phyloP scores from a whole-genome alignment of 768 basidiomycete genomes.

The Mycena metata region DNA sequence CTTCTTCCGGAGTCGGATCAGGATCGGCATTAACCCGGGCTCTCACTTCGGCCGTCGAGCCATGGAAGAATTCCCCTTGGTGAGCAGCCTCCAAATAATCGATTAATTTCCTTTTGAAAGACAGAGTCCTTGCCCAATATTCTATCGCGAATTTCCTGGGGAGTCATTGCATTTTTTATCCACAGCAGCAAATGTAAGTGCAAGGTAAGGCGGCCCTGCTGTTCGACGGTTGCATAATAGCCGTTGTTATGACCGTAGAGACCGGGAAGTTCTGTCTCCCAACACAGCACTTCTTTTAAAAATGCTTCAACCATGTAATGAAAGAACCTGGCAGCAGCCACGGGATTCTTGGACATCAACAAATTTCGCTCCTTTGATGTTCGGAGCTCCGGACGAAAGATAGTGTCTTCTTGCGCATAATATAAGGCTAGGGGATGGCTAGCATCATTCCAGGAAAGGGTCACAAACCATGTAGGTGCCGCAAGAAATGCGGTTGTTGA shows the following conservation, averaged over 20 bases:
- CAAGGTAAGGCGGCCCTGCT: conserved; percentile 46
- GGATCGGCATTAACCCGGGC: neutral
- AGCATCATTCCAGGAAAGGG: conserved; percentile 48
- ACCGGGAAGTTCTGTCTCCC: conserved; percentile 11
- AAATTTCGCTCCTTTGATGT: conserved; percentile 8
- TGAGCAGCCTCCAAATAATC: conserved; percentile 27
- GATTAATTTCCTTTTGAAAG: conserved; percentile 28
- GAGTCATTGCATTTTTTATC: conserved; percentile 35
- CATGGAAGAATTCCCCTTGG: conserved; percentile 37
- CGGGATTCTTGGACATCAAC: conserved; percentile 37
- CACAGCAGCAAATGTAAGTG: conserved; percentile 47
- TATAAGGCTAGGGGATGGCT: conserved; percentile 51
- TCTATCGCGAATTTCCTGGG: conserved; percentile 36
- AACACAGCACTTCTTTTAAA: conserved; percentile 34
- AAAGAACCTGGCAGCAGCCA: conserved; percentile 40
- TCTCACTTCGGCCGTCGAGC: conserved; percentile 39
- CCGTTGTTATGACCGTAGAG: conserved; percentile 39
- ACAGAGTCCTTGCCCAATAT: conserved; percentile 14
- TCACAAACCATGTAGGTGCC: conserved; percentile 53
- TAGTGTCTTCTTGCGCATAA: conserved; percentile 44
- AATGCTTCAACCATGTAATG: conserved; percentile 39
- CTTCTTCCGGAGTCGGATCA: too few species aligned
- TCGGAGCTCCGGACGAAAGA: conserved; percentile 38
- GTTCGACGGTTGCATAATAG: conserved; percentile 49
- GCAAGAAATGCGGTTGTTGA: conserved; percentile 42